phyloP scores from a whole-genome alignment of 495 filamentous ascomycete species.

The Neurospora pannonica region DNA sequence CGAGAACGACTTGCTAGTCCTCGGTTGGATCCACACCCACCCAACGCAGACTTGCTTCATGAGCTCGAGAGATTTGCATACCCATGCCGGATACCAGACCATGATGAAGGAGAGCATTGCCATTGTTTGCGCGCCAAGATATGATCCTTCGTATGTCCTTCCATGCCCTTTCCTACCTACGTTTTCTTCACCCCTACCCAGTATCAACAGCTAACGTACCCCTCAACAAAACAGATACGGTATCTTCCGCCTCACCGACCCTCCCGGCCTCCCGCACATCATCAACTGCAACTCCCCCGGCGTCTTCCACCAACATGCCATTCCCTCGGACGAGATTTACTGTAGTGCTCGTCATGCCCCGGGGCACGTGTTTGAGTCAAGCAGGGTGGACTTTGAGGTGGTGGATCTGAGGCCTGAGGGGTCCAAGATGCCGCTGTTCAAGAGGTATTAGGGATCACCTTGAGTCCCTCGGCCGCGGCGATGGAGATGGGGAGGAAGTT shows the following conservation, averaged over 20 bases:
- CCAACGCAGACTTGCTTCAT: constrained; percentile 96
- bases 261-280: constrained; percentile 75
- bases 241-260: constrained; percentile 85
- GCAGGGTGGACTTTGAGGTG: constrained; percentile 16
- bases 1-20: constrained; percentile 71
- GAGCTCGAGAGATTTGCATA: constrained; percentile 89
- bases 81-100: constrained; percentile 83
- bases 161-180: no score
- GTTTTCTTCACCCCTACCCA: background rate
- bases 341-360: constrained; percentile 66
- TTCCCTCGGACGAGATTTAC: constrained; percentile 53
- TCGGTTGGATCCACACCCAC: constrained; percentile 98
- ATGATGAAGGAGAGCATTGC: constrained; percentile 94
- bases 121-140: constrained; percentile 87
- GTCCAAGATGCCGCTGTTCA: background rate
- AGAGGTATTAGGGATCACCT: background rate
- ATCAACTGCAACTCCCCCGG: constrained; percentile 64
- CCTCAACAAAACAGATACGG: constrained; percentile 55
- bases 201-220: background rate
- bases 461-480: background rate
- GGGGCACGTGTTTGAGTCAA: constrained; percentile 73
- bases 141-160: constrained; percentile 56
- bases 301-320: constrained; percentile 64
- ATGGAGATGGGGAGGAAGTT: background rate
- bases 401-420: constrained; percentile 12